Percentiles rank a stretch among this genome's conserved stretches.
Conservation (phyloP, 306 rosid genomes). For the Gastrolobium bilobum region DNA sequence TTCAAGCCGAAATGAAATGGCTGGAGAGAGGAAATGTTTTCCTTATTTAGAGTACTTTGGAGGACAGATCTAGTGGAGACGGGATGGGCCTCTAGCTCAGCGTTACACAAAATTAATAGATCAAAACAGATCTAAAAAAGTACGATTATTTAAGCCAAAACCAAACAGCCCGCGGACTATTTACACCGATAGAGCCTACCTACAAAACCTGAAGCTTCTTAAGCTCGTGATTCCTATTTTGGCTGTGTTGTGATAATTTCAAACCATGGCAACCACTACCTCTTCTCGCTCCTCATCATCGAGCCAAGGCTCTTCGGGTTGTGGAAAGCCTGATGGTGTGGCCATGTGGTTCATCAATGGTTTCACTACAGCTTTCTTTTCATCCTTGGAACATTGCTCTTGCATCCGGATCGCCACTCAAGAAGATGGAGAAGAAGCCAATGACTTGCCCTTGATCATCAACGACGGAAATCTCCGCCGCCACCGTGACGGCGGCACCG, state of each 20-base stretch:
- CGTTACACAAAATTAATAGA: too few species aligned
- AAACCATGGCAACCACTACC: constrained; percentile 60
- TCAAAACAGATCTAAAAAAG: too few species aligned
- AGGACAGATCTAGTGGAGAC: too few species aligned
- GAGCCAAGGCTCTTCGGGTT: constrained; percentile 48
- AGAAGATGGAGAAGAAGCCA: constrained; percentile 58
- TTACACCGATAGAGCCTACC: too few species aligned
- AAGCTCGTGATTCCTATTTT: constrained; percentile 11
- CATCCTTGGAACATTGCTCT: constrained; percentile 65
- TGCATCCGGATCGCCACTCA: constrained; percentile 69
- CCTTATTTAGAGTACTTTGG: too few species aligned
- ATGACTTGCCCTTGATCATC: constrained; percentile 66
- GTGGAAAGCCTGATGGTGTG: constrained; percentile 61
- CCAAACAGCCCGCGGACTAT: too few species aligned
- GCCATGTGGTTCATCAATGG: constrained; percentile 67
- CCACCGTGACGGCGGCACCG: neutral
- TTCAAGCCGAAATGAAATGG: too few species aligned
- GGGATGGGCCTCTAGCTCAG: too few species aligned
- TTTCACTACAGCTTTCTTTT: constrained; percentile 63
- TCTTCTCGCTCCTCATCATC: constrained; percentile 51
- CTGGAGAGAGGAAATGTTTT: too few species aligned
- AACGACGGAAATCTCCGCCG: constrained; percentile 61
- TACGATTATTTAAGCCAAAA: too few species aligned
- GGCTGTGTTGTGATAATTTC: too few species aligned
- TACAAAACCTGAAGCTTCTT: constrained; percentile 5